Evolutionary conservation across 768 basidiomycete genomes (phyloP), one percentile per base, ranked within the genome.

Genomic region (Leccinum imitatum): DNA sequence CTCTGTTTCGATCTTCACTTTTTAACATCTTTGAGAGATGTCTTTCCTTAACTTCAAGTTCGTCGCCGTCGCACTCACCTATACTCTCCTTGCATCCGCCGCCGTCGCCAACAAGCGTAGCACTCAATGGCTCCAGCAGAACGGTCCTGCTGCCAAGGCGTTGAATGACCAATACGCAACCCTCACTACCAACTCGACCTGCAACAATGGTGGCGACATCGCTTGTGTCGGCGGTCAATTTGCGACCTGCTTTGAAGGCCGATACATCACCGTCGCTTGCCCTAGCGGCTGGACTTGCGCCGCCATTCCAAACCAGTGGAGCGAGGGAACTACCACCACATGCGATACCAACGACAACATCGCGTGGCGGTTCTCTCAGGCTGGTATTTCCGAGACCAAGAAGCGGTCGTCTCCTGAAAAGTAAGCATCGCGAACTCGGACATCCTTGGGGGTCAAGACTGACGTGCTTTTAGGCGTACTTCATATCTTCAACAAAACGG

Each of bases 271-370:
- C 9, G 15, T 30, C 17, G 3, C 52, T 10, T 69, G 69, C 41
- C 27, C 60, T 5, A 35, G 54, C 7, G 59, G 61, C 5, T 69
- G 62, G 68, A 27, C 63, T 8, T 69, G 68, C 30, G 68, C 68
- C 13, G 68, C 66, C 31, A 48, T 70, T 59, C 69, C 69, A 33
- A 67, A 70, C 56, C 58, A 69, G 53, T 68, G 62, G 66, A 53
- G 54, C 10, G 50, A 46, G 21, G 69, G 69, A 3, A 69, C 69
- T 1, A 63, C 53, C 31, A 69, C 64, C 17, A 62, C 58, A 17
- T 69, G 66, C 10, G 69, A 60, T 37, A 46, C 55, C 17, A 50
- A 57, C 8, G 63, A 65, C 14, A 30, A 46, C 48, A 64, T 65
- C 21, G 21, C 63, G 3, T 62, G 25, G 30, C 51, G 54, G 5